These are phyloP conservation scores for Zelonia costaricensis DNA, from an alignment of 208 protist species.

Conservation along the genomic window DNA sequence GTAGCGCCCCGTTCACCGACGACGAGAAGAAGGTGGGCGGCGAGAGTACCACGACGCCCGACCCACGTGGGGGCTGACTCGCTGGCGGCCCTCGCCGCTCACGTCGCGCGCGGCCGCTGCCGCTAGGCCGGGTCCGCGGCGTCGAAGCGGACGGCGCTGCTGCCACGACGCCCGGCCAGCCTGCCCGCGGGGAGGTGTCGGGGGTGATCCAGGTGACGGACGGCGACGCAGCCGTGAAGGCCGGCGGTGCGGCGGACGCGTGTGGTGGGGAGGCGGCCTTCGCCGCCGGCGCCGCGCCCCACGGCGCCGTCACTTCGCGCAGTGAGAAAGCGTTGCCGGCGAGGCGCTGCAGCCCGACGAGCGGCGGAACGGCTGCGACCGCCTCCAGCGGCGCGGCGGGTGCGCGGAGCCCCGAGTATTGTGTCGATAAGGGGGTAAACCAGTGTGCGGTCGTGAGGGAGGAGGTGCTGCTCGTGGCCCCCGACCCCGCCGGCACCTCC, in stretches of 20 bases:
- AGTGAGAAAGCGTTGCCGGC: slow-evolving; percentile 22
- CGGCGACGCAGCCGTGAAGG: background rate
- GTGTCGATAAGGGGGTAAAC: background rate
- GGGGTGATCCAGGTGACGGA: too few relatives aligned
- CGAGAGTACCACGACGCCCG: too few relatives aligned
- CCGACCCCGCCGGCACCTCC: background rate
- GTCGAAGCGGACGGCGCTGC: too few relatives aligned
- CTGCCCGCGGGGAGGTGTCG: too few relatives aligned
- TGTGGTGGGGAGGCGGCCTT: background rate
- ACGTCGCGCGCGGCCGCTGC: too few relatives aligned
- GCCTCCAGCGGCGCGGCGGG: background rate
- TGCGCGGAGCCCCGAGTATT: background rate
- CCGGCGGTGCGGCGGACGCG: background rate
- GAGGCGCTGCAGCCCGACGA: slow-evolving; percentile 13
- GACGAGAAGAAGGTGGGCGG: too few relatives aligned
- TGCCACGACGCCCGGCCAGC: too few relatives aligned
- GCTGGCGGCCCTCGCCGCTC: too few relatives aligned
- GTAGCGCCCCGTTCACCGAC: too few relatives aligned
- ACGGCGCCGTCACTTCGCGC: slow-evolving; percentile 6
- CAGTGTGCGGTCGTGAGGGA: background rate
- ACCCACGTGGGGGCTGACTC: too few relatives aligned
- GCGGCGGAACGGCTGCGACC: slow-evolving; percentile 2
- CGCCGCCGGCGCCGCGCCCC: background rate
- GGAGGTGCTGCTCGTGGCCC: background rate
- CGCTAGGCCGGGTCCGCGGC: too few relatives aligned